phyloP scores from a whole-genome alignment of 164 flowering plant genomes.

The Macadamia tetraphylla region DNA sequence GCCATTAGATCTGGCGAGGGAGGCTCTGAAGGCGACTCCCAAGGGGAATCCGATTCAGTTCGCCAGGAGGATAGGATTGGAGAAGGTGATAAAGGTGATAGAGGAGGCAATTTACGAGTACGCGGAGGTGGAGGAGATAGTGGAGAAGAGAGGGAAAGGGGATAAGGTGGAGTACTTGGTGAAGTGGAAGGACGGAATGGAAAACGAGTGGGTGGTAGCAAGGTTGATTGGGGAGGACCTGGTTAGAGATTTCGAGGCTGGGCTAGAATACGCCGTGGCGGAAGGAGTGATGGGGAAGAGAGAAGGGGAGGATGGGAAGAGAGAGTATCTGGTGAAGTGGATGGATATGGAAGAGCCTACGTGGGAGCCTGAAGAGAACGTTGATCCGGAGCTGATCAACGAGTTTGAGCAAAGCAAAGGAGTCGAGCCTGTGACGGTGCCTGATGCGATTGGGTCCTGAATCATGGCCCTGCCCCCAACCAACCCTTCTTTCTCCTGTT shows the following conservation, averaged over 20 bases:
- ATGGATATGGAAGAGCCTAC: conserved; percentile 81
- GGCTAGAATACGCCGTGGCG: conserved; percentile 88
- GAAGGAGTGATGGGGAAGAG: conserved; percentile 54
- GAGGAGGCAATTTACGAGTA: conserved; percentile 72
- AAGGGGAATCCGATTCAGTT: conserved; percentile 72
- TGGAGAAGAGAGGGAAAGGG: conserved; percentile 85
- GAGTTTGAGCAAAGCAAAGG: conserved; percentile 39
- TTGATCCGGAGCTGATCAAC: conserved; percentile 66
- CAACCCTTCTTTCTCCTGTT: no score
- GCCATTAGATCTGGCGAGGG: conserved; percentile 58
- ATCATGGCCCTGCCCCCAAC: neutral
- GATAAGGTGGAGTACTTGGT: conserved; percentile 69
- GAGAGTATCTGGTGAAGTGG: conserved; percentile 90
- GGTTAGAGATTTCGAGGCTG: conserved; percentile 75
- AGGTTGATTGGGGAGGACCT: conserved; percentile 59
- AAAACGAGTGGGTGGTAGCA: conserved; percentile 74
- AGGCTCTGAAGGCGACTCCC: conserved; percentile 57
- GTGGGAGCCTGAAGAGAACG: conserved; percentile 94
- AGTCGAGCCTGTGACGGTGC: neutral
- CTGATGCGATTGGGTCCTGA: neutral
- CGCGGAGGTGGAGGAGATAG: conserved; percentile 82
- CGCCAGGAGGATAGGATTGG: conserved; percentile 69
- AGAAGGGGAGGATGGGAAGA: conserved; percentile 48
- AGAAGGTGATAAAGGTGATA: conserved; percentile 43
- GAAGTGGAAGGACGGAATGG: conserved; percentile 80